Evolutionary conservation across 2,329 filamentous ascomycete genomes (phyloP).

Genomic region (Ceratocystis colombiana): DNA sequence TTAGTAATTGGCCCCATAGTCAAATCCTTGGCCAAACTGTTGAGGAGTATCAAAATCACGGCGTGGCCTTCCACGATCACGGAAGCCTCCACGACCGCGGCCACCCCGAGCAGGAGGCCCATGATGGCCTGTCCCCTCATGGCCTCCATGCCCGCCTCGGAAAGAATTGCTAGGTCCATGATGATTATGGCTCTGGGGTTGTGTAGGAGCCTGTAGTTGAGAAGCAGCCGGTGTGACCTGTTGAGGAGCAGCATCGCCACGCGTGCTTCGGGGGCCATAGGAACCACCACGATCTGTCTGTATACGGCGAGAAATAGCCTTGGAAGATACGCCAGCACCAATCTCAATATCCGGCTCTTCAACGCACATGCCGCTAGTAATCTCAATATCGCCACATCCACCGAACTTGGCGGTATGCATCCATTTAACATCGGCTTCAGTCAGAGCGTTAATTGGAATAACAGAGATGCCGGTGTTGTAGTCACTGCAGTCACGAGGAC

Average conservation of each 20-base stretch:
- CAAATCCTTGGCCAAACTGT: slow-evolving; percentile 25
- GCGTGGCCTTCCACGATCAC: slow-evolving; percentile 22
- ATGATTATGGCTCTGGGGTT: slow-evolving; percentile 16
- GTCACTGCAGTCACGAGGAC: slow-evolving; percentile 92
- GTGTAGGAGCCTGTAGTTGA: slow-evolving; percentile 14
- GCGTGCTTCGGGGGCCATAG: slow-evolving; percentile 55
- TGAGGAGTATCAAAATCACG: slow-evolving; percentile 25
- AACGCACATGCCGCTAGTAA: slow-evolving; percentile 75
- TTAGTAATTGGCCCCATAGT: slow-evolving; percentile 25
- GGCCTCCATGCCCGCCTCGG: slow-evolving; percentile 28
- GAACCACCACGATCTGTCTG: slow-evolving; percentile 57
- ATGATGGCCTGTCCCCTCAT: slow-evolving; percentile 17
- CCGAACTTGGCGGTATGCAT: slow-evolving; percentile 88
- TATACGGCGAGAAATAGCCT: slow-evolving; percentile 64
- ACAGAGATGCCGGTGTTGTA: slow-evolving; percentile 85
- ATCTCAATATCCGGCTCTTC: slow-evolving; percentile 99
- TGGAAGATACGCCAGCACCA: slow-evolving; percentile 90
- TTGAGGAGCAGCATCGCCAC: slow-evolving; percentile 31
- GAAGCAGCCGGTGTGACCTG: neutral
- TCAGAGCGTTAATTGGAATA: slow-evolving; percentile 85
- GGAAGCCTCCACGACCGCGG: slow-evolving; percentile 23
- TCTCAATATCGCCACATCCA: slow-evolving; percentile 72
- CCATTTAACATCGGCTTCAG: slow-evolving; percentile 95
- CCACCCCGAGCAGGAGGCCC: slow-evolving; percentile 19
- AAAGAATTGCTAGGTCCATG: slow-evolving; percentile 7